Evolutionary conservation across 163 green algal species (phyloP).

Genomic region (Smithsoniella earleae): DNA sequence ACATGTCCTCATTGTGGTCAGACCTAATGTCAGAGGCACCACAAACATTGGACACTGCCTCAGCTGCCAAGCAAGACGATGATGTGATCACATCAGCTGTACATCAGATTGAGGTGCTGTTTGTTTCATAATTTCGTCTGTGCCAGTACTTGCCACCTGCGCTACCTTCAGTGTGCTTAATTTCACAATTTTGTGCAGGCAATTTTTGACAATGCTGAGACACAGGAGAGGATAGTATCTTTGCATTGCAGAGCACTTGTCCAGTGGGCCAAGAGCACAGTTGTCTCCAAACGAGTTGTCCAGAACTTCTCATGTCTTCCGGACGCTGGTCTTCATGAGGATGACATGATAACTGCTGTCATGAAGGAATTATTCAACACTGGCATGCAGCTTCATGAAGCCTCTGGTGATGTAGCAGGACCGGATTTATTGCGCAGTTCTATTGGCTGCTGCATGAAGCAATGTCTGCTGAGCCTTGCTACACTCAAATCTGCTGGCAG

Average conservation of each 20-base stretch:
- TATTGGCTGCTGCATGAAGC: neutral
- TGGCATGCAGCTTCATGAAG: neutral
- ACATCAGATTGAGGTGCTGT: neutral
- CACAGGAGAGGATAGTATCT: neutral
- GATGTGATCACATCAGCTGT: too few species aligned
- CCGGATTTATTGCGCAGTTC: neutral
- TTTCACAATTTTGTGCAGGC: neutral
- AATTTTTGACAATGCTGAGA: neutral
- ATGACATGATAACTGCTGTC: too few species aligned
- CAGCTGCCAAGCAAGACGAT: neutral
- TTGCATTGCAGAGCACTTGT: neutral
- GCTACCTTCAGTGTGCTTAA: too few species aligned
- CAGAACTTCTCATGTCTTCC: too few species aligned
- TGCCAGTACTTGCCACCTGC: neutral
- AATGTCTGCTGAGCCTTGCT: neutral
- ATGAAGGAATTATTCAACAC: too few species aligned
- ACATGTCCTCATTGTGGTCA: constrained; percentile 2
- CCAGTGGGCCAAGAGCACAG: too few species aligned
- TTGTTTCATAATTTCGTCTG: too few species aligned
- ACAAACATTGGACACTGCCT: too few species aligned
- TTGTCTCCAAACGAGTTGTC: too few species aligned
- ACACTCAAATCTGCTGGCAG: neutral
- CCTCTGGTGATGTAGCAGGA: neutral
- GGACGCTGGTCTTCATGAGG: too few species aligned
- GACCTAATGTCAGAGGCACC: constrained; percentile 16